Evolutionary conservation across 2,329 filamentous ascomycete species (phyloP), one percentile per base, ranked within the genome.

Genomic region (Claviceps africana): DNA sequence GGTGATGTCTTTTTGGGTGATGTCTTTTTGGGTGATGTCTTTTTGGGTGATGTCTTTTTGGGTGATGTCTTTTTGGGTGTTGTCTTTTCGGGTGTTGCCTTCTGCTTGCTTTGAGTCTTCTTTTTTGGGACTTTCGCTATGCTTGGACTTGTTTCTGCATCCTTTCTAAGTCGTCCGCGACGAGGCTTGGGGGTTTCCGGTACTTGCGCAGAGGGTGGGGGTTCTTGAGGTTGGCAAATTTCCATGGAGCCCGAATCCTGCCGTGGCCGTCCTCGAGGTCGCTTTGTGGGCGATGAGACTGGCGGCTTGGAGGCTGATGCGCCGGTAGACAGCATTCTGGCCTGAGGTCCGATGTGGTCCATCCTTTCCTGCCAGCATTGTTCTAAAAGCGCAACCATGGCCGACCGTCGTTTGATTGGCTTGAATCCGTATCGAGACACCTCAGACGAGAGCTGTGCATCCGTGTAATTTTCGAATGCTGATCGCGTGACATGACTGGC

Each of bases 391-490:
- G 78, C 71, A 55, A 90, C 81, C 82, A 87, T 88, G 9, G 79
- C 79, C 48, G 76, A 72, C 19, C 86, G 75, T 52, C 72, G 79
- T 62, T 82, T 86, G 31, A 89, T 70, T 1, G 82, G 71, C 61
- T 89, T 90, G 66, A 90, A 89, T 0, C 83, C 84, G 60, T 81
- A 88, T 0, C 72, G 71, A 5, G 75, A 69, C 45, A 90, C 69
- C 59, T 84, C 75, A 52, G 74, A 78, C 2, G 79, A 70, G 17
- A 90, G 68, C 53, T 85, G 78, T 9, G 72, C 67, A 55, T 84
- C 82, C 3, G 82, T 82, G 54, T 78, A 82, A 0, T 76, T 66
- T 42, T 77, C 73, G 55, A 77, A 89, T 11, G 78, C 75, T 2
- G 85, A 84, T 47, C 63, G 66, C 19, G 59, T 51, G 6, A 52